phyloP scores from a whole-genome alignment of 768 basidiomycete genomes.

The Tubosaeta sp. region DNA sequence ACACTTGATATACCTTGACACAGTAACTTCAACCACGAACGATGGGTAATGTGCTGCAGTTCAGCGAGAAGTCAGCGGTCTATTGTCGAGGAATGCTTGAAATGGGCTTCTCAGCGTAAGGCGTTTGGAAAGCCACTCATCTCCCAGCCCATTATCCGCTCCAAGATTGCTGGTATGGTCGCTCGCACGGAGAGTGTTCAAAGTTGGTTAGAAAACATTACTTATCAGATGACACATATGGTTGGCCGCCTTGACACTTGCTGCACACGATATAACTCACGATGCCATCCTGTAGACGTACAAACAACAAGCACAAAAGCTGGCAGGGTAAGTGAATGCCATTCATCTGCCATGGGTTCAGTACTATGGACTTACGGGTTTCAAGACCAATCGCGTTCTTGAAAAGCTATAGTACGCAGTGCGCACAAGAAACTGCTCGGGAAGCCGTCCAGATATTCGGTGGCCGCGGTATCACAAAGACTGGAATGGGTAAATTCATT shows the following conservation, averaged over 20 bases:
- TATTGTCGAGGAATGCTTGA: constrained; percentile 78
- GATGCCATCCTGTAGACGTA: constrained; percentile 42
- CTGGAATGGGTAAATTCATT: constrained; percentile 61
- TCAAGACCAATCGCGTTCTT: constrained; percentile 69
- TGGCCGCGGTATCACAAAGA: constrained; percentile 78
- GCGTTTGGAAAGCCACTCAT: constrained; percentile 88
- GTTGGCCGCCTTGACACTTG: constrained; percentile 21
- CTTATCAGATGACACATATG: constrained; percentile 88
- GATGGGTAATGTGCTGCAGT: constrained; percentile 85
- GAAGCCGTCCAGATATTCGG: constrained; percentile 82
- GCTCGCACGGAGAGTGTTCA: constrained; percentile 77
- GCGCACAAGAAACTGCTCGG: constrained; percentile 73
- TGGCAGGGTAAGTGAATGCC: constrained; percentile 56
- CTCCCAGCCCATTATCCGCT: constrained; percentile 81
- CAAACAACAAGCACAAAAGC: constrained; percentile 63
- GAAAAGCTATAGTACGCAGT: constrained; percentile 73
- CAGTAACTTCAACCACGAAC: constrained; percentile 93
- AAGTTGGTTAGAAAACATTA: constrained; percentile 83
- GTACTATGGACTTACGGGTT: neutral
- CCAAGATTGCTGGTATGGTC: constrained; percentile 88
- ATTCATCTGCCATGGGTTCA: neutral
- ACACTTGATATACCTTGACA: neutral
- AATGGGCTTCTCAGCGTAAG: constrained; percentile 87
- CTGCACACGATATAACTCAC: constrained; percentile 1
- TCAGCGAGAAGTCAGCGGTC: constrained; percentile 67